Evolutionary conservation across 805 yeast species (phyloP).

Genomic region (Diddensiella transvaalensis): DNA sequence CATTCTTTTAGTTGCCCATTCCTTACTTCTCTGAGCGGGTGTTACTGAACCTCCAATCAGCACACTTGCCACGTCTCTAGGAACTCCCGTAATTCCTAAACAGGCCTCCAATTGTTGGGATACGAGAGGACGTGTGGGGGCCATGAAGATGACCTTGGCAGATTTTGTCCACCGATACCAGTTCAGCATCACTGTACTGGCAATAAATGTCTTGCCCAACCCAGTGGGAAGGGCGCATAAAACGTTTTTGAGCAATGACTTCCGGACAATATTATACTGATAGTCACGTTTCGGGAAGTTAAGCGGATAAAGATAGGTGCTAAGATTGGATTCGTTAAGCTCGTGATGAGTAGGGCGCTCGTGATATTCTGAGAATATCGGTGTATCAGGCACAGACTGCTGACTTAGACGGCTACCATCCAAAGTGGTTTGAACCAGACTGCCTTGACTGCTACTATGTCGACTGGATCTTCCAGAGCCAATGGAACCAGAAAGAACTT

Average conservation of each 20-base stretch:
- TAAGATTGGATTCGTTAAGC: constrained; percentile 39
- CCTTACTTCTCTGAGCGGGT: constrained; percentile 59
- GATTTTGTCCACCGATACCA: constrained; percentile 78
- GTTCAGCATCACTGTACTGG: constrained; percentile 89
- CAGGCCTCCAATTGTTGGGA: constrained; percentile 96
- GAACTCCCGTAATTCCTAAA: constrained; percentile 79
- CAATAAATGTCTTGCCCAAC: constrained; percentile 93
- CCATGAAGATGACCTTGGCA: constrained; percentile 86
- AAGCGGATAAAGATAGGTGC: constrained; percentile 73
- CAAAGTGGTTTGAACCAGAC: background rate
- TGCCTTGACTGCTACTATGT: background rate
- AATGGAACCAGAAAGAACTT: background rate
- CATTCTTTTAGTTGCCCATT: constrained; percentile 76
- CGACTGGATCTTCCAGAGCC: background rate
- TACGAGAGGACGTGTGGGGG: constrained; percentile 94
- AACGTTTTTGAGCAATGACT: constrained; percentile 67
- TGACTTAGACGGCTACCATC: background rate
- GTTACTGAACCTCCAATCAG: constrained; percentile 42
- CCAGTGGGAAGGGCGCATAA: constrained; percentile 96
- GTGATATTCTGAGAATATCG: background rate
- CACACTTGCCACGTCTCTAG: constrained; percentile 72
- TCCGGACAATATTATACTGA: constrained; percentile 73
- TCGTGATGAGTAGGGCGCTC: constrained; percentile 47
- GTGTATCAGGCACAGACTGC: background rate
- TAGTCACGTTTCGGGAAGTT: constrained; percentile 83